Percentiles rank a stretch among this genome's conserved stretches.
Conservation (phyloP, 306 rosid species). For the Ziziphus jujuba region DNA sequence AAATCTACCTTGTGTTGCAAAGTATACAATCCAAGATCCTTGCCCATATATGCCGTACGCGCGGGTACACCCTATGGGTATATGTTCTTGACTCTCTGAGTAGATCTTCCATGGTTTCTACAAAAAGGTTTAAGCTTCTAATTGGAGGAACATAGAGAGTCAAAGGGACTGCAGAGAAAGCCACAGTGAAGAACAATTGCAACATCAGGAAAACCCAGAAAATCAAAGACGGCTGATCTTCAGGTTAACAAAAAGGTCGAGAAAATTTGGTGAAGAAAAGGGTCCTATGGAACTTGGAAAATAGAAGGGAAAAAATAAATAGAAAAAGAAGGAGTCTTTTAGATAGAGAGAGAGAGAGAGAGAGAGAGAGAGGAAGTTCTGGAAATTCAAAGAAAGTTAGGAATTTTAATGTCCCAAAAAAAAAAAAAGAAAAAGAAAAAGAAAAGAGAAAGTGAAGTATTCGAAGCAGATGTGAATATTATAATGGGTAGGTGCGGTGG, state of each 20-base stretch:
- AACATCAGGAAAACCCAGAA: conserved; percentile 19
- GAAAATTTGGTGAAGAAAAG: background rate
- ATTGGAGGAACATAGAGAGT: conserved; percentile 81
- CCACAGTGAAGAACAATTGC: conserved; percentile 70
- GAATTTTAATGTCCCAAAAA: too few species aligned
- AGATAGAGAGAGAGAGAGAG: background rate
- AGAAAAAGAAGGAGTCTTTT: too few species aligned
- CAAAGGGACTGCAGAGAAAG: conserved; percentile 75
- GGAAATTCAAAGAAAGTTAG: conserved; percentile 21
- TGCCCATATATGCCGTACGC: conserved; percentile 14
- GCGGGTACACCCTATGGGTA: conserved; percentile 55
- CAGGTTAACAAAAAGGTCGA: background rate
- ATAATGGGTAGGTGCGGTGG: background rate
- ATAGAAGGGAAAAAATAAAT: too few species aligned
- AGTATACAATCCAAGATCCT: conserved; percentile 47
- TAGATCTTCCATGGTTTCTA: conserved; percentile 62
- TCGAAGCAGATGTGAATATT: background rate
- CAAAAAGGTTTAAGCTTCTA: conserved; percentile 69
- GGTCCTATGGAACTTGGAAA: background rate
- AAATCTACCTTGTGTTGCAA: conserved; percentile 60
- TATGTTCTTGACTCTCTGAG: conserved; percentile 49
- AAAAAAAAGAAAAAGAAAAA: too few species aligned
- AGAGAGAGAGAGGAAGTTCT: conserved; percentile 18
- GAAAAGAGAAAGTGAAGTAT: too few species aligned
- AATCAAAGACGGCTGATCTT: too few species aligned